A percentile compares a stretch with the other conserved stretches of the same genome.
phyloP scores from a whole-genome alignment of 164 flowering plant genomes.

The Umbellularia californica region DNA sequence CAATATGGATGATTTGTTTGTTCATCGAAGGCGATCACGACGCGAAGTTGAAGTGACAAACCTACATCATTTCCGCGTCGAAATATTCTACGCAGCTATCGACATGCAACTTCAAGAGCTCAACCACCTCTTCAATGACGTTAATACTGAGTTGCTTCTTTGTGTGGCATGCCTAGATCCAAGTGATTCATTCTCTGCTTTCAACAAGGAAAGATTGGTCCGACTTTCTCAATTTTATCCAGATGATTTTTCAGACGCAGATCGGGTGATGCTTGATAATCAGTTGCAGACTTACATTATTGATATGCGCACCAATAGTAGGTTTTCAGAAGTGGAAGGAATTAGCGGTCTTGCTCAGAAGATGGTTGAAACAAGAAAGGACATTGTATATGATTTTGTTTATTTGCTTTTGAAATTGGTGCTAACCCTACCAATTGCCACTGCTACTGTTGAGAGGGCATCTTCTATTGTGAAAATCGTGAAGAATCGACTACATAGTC shows the following conservation, averaged over 20 bases:
- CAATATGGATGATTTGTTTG: conserved; percentile 2
- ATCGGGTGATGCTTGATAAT: not conserved
- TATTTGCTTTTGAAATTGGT: not conserved
- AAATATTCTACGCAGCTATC: not conserved
- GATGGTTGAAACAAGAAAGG: not conserved
- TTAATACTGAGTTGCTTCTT: not conserved
- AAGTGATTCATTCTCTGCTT: conserved; percentile 3
- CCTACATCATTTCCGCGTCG: not conserved
- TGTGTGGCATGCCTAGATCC: not conserved
- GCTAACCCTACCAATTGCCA: not conserved
- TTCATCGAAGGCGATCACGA: not conserved
- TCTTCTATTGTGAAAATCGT: not conserved
- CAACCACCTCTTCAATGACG: not conserved
- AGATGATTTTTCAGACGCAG: not conserved
- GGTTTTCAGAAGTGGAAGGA: not conserved
- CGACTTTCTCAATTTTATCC: conserved; percentile 1
- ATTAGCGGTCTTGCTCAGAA: conserved; percentile 3
- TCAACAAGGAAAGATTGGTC: not conserved
- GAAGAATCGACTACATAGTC: not conserved
- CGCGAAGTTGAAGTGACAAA: not conserved
- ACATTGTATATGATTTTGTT: not conserved
- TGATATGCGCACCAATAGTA: not conserved
- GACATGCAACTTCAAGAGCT: conserved; percentile 1
- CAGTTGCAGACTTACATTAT: conserved; percentile 3
- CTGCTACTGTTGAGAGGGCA: not conserved